Base-by-base conservation (phyloP, 106 monocot species). In the Allium sativum region DNA sequence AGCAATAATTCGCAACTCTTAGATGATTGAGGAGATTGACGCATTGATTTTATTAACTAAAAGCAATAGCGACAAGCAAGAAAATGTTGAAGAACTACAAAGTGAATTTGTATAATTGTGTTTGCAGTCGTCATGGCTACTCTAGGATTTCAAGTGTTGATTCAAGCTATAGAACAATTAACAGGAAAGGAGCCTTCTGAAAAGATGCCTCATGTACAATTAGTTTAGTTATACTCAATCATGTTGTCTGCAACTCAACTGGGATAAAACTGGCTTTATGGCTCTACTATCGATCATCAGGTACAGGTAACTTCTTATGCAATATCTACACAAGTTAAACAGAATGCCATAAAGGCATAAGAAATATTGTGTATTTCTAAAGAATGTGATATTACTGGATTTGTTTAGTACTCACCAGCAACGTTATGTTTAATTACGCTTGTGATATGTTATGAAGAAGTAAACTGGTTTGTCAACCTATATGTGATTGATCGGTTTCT, bases 51-150 rank as follows among this genome's bases (percentile, higher is more conserved):
- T 59, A 19, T 61, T 12, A 18, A 61, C 9, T 61, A 45, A 44
- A 45, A 61, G 45, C 45, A 45, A 61, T 12, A 19, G 45, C 1
- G 61, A 61, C 11, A 80, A 74, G 12, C 56, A 70, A 12, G 81
- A 83, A 1, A 47, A 21, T 40, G 68, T 40, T 55, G 73, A 80
- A 70, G 68, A 83, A 62, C 58, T 56, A 0, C 70, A 82, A 18
- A 81, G 72, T 70, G 93, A 89, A 61, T 83, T 89, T 65, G 78
- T 12, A 92, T 92, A 58, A 78, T 92, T 53, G 69, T 92, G 20
- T 92, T 92, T 72, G 86, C 91, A 71, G 91, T 86, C 51, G 46
- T 84, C 11, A 92, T 92, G 91, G 86, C 91, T 55, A 92, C 91
- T 48, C 71, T 93, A 65, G 93, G 93, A 10, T 94, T 94, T 56